Evolutionary conservation across 2,329 filamentous ascomycete genomes (phyloP), one percentile per base, ranked within the genome.

Genomic region (Colletotrichum brevisporum): DNA sequence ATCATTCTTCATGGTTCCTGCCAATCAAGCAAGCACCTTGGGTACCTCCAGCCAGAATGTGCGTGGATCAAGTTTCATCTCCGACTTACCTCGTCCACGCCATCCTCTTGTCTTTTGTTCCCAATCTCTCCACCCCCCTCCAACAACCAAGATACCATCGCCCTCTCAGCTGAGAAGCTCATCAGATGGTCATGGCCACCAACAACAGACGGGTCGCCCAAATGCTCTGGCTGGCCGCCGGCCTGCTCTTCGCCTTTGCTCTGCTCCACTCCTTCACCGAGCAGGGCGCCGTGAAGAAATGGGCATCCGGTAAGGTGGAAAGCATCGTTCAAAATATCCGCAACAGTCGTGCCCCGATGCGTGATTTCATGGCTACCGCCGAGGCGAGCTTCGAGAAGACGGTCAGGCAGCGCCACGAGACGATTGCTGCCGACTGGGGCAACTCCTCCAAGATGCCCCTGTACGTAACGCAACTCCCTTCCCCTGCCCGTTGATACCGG

Each of bases 351-450:
- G 13, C 66, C 3, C 43, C 67, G 3, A 65, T 73, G 58, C 55
- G 51, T 41, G 71, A 74, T 36, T 69, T 72, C 71, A 70, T 74
- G 72, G 43, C 45, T 1, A 61, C 39, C 43, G 67, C 73, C 41
- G 73, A 75, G 59, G 69, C 72, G 24, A 72, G 71, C 16, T 78
- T 76, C 76, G 68, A 54, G 50, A 77, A 78, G 68, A 77, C 74
- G 1, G 75, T 78, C n/a, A 64, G 63, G 50, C 74, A 77, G 62
- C 71, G 77, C 36, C 76, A 77, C 67, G 75, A 74, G n/a, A 71
- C 75, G 52, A 73, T 73, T 26, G 56, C 63, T 16, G 64, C 67
- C 43, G 73, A 74, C 65, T 74, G 67, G 54, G 74, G 73, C 43
- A 67, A 74, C 52, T 71, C 70, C 5, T 74, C 74, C 36, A 47